Evolutionary conservation across 169 alveolate species (phyloP).

Genomic region (Plasmodium inui): DNA sequence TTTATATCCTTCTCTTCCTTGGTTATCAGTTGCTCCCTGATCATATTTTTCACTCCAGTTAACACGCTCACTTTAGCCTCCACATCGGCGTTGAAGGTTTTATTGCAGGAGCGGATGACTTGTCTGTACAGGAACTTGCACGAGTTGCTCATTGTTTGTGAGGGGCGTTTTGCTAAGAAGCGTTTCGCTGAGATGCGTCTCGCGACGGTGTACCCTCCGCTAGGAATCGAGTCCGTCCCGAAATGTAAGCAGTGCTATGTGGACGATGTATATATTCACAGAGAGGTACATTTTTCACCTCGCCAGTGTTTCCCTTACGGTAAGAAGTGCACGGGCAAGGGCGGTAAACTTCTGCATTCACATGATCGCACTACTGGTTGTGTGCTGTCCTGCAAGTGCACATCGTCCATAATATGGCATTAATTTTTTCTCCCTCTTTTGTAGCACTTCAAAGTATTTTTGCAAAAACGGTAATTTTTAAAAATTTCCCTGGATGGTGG

Average conservation of each 20-base stretch:
- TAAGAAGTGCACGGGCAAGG: background rate
- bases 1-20: constrained; percentile 63
- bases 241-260: background rate
- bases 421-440: background rate
- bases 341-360: background rate
- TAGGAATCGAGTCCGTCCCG: background rate
- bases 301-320: background rate
- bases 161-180: background rate
- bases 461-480: background rate
- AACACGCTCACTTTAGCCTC: constrained; percentile 51
- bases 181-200: background rate
- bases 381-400: background rate
- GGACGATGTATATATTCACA: background rate
- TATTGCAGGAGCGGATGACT: constrained; percentile 46
- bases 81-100: constrained; percentile 52
- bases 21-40: constrained; percentile 38
- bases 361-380: background rate
- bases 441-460: background rate
- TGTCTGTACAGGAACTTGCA: constrained; percentile 30
- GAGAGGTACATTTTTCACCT: background rate
- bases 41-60: constrained; percentile 59
- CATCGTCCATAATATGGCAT: background rate
- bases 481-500: background rate
- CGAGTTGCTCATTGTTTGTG: constrained; percentile 15
- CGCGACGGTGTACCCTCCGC: background rate